These are phyloP conservation scores for Ogataea hybrid DNA, from an alignment of 1,139 yeast genomes.

Conservation along the genomic window DNA sequence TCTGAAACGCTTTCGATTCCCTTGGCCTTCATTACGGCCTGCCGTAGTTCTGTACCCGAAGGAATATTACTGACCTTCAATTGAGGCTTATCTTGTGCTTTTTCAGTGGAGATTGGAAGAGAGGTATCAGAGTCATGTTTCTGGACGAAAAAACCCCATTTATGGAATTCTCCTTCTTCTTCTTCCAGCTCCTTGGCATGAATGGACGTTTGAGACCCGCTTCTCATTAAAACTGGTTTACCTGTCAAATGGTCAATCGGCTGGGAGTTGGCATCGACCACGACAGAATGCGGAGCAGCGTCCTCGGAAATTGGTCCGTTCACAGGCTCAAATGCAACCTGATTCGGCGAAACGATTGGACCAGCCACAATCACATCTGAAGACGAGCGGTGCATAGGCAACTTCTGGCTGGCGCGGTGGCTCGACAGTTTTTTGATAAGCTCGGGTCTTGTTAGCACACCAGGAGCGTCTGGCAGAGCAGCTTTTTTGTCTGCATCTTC, in stretches of 20 bases:
- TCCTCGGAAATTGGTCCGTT: constrained; percentile 24
- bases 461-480: constrained; percentile 2
- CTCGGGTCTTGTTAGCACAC: constrained; percentile 20
- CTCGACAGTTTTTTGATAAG: constrained; percentile 27
- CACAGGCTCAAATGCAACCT: constrained; percentile 16
- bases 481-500: neutral
- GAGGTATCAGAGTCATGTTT: constrained; percentile 44
- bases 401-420: constrained; percentile 18
- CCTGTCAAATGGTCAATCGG: constrained; percentile 73
- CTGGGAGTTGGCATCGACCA: constrained; percentile 52
- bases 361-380: constrained; percentile 52
- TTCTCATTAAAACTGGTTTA: constrained; percentile 62
- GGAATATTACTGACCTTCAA: constrained; percentile 47
- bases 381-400: constrained; percentile 46
- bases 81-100: constrained; percentile 16
- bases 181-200: constrained; percentile 76
- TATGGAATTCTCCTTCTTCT: constrained; percentile 90
- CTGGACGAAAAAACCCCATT: constrained; percentile 75
- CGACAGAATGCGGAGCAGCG: constrained; percentile 65
- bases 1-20: constrained; percentile 73
- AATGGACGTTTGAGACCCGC: constrained; percentile 61
- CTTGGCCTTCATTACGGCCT: constrained; percentile 74
- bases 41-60: constrained; percentile 73
- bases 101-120: constrained; percentile 2
- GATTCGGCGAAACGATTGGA: constrained; percentile 51